A percentile compares a stretch with the other conserved stretches of the same genome.
Conservation (phyloP, 192 early-diverging fungal species). For the Mortierella claussenii region DNA sequence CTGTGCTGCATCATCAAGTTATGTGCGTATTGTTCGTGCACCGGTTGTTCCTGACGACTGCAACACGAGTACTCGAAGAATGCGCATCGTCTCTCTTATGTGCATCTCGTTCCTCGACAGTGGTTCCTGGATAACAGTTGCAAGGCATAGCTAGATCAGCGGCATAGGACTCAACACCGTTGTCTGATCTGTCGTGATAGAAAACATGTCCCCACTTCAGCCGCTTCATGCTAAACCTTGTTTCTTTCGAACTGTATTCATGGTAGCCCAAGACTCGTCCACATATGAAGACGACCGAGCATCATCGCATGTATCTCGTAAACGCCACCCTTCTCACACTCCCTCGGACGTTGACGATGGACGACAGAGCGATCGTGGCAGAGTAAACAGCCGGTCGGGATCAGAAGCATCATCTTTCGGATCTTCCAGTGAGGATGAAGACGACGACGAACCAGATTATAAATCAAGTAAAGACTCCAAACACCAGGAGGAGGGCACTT, state of each 20-base stretch:
- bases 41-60: too few species aligned
- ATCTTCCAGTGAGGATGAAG: constrained; percentile 44
- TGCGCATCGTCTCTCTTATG: too few species aligned
- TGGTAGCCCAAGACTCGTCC: constrained; percentile 49
- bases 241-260: too few species aligned
- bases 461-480: constrained; percentile 9
- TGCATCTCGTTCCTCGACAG: too few species aligned
- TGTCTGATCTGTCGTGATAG: too few species aligned
- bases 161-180: too few species aligned
- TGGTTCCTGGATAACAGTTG: too few species aligned
- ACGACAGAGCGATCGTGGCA: background rate
- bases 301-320: constrained; percentile 21
- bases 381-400: constrained; percentile 13
- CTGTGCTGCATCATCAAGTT: too few species aligned
- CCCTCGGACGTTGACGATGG: constrained; percentile 19
- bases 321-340: constrained; percentile 8
- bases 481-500: constrained; percentile 47
- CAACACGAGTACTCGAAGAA: too few species aligned
- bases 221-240: background rate
- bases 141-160: too few species aligned
- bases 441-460: constrained; percentile 39
- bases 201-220: too few species aligned
- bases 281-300: constrained; percentile 44
- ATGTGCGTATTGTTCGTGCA: too few species aligned
- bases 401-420: constrained; percentile 44